Conservation (phyloP, 2,329 filamentous ascomycete genomes). For the Neobulgaria alba region DNA sequence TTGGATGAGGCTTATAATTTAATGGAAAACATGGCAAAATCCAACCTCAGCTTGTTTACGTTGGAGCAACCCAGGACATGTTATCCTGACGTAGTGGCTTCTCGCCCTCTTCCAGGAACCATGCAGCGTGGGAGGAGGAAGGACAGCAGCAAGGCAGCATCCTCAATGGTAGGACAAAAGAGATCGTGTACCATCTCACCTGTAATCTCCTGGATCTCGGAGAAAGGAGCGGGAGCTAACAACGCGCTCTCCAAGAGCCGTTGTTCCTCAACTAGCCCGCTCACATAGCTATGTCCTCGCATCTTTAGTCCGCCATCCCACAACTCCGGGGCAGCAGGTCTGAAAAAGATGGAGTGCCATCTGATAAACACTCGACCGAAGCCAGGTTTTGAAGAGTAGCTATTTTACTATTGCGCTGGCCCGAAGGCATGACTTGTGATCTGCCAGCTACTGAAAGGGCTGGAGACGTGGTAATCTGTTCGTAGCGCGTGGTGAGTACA, state of each 20-base stretch:
- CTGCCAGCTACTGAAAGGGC: slow-evolving; percentile 37
- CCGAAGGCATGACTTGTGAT: slow-evolving; percentile 37
- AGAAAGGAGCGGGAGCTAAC: too few relatives aligned
- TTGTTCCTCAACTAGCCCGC: too few relatives aligned
- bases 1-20: too few relatives aligned
- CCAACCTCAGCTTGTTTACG: background rate
- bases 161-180: too few relatives aligned
- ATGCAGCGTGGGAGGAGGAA: too few relatives aligned
- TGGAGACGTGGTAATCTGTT: slow-evolving; percentile 46
- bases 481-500: slow-evolving; percentile 43
- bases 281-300: slow-evolving; percentile 36
- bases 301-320: slow-evolving; percentile 48
- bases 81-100: too few relatives aligned
- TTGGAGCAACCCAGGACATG: too few relatives aligned
- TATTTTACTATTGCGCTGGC: slow-evolving; percentile 41
- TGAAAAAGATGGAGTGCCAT: slow-evolving; percentile 37
- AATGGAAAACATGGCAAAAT: background rate
- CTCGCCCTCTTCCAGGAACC: too few relatives aligned
- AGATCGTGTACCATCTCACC: too few relatives aligned
- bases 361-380: slow-evolving; percentile 18
- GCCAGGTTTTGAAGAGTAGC: slow-evolving; percentile 14
- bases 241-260: too few relatives aligned
- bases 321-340: slow-evolving; percentile 42
- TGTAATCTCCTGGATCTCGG: too few relatives aligned
- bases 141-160: too few relatives aligned